These are phyloP conservation scores for Gentiana dahurica DNA, from an alignment of 257 asterid species.

Conservation along the genomic window DNA sequence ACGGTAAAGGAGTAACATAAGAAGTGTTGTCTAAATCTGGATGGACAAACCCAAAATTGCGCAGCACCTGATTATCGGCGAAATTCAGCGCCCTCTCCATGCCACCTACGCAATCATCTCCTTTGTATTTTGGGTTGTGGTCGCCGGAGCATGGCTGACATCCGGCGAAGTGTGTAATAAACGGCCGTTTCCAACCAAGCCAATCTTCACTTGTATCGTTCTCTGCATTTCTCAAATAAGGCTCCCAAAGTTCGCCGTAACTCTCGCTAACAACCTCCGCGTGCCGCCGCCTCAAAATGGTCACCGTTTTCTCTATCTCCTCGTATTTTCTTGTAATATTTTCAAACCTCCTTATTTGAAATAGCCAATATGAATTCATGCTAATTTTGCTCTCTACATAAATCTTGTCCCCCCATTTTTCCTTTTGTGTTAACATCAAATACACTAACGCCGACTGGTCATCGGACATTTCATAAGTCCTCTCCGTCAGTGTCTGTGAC, in stretches of 20 bases:
- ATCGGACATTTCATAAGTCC: constrained; percentile 9
- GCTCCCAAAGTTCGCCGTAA: constrained; percentile 13
- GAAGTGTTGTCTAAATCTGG: constrained; percentile 10
- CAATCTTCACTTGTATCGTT: constrained; percentile 1
- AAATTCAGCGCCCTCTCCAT: constrained; percentile 30
- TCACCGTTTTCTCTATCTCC: constrained; percentile 12
- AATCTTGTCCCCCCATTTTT: constrained; percentile 18
- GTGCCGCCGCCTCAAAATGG: constrained; percentile 9
- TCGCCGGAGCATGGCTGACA: constrained; percentile 36
- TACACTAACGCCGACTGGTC: constrained; percentile 20
- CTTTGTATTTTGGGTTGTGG: constrained; percentile 10
- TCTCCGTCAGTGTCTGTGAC: constrained; percentile 13
- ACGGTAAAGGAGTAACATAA: constrained; percentile 13
- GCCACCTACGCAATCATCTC: constrained; percentile 14
- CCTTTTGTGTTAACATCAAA: constrained; percentile 11
- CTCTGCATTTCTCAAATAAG: constrained; percentile 3
- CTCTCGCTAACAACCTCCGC: constrained; percentile 17
- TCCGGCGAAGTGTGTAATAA: constrained; percentile 32
- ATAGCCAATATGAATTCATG: constrained; percentile 23
- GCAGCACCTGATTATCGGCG: constrained; percentile 31
- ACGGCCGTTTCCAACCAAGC: constrained; percentile 14
- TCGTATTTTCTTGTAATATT: constrained; percentile 10
- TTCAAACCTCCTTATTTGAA: constrained; percentile 7
- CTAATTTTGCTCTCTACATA: constrained; percentile 17
- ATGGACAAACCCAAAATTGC: constrained; percentile 19